Percentiles rank a stretch among this genome's conserved stretches.
Evolutionary conservation across 805 yeast species (phyloP).

Genomic region (Cyberlindnera bimundalis): DNA sequence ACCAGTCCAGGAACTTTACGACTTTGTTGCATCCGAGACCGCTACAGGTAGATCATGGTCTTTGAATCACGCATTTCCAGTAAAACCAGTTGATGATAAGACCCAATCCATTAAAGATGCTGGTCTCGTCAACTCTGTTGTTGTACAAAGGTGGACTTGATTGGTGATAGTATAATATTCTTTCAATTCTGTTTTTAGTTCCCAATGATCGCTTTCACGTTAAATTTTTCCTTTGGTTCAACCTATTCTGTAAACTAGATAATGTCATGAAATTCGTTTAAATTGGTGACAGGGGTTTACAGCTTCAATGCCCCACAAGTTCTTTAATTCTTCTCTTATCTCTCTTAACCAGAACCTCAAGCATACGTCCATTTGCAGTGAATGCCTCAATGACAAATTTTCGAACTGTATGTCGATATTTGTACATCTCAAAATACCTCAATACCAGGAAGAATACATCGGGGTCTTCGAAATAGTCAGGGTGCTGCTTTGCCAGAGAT

Average conservation of each 20-base stretch:
- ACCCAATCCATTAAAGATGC: slow-evolving; percentile 64
- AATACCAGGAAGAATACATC: slow-evolving; percentile 51
- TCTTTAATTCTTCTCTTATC: slow-evolving; percentile 35
- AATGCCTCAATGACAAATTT: slow-evolving; percentile 65
- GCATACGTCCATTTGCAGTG: slow-evolving; percentile 42
- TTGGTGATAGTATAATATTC: background rate
- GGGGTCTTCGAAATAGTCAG: slow-evolving; percentile 52
- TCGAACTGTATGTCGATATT: slow-evolving; percentile 59
- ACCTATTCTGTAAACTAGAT: too few species aligned
- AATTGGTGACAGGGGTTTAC: too few species aligned
- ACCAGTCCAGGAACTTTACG: slow-evolving; percentile 62
- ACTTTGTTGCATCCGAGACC: slow-evolving; percentile 55
- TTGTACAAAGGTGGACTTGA: slow-evolving; percentile 76
- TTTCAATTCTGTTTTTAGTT: too few species aligned
- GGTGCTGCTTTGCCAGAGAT: slow-evolving; percentile 46
- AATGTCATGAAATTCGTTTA: background rate
- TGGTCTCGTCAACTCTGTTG: slow-evolving; percentile 77
- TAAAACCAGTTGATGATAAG: slow-evolving; percentile 60
- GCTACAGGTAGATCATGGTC: slow-evolving; percentile 44
- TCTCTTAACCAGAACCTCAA: slow-evolving; percentile 49
- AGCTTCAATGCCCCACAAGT: slow-evolving; percentile 13
- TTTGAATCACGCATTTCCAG: slow-evolving; percentile 80
- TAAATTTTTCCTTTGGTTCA: background rate
- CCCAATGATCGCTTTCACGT: too few species aligned
- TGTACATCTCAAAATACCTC: slow-evolving; percentile 51